Base-by-base conservation (phyloP, 116 monocot genomes). In the Iris pallida region DNA sequence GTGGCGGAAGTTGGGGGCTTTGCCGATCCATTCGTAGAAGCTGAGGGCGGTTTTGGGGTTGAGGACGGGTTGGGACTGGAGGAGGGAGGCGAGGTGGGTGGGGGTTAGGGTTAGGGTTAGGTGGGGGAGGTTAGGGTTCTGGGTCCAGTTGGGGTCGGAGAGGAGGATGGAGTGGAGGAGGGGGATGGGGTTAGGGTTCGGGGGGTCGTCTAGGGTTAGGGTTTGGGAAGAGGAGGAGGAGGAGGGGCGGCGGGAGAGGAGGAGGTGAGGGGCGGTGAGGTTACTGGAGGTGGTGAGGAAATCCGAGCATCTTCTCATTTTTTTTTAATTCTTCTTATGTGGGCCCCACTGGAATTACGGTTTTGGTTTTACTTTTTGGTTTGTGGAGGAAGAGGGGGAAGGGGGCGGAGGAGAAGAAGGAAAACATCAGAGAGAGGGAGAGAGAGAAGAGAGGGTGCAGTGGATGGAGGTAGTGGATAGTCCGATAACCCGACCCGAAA, bases 1-100 rank as follows among this genome's bases (percentile, higher is more conserved):
- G 58, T 70, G 58, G 57, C 47, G 53, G 64, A 63, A 68, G 0
- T 57, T 60, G 5, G 76, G 67, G 14, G 51, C 65, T 3, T 13
- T 61, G 44, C 52, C 47, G 61, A 70, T 20, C 77, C 73, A 76
- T 30, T 64, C 65, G 73, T 77, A 80, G 72, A 83, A 80, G 55
- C 54, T 17, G 49, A 78, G 59, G 16, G 83, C 74, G 58, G 72
- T 49, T 52, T 46, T 68, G 47, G 79, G 68, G 8, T 45, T 16
- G 51, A 12, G 60, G 53, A 76, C 16, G 49, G 66, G 68, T 54
- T 44, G 59, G 20, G 61, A 13, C 5, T 20, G 64, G 55, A 83
- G 70, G 63, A 78, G 66, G 16, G 46, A 8, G 63, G 71, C 13
- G 66, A 86, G 16, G 47, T 54, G 73, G 45, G 58, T 4, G 19